These are phyloP conservation scores for Pestalotiopsis sp. DNA, from an alignment of 2,329 filamentous ascomycete species.

Conservation along the genomic window DNA sequence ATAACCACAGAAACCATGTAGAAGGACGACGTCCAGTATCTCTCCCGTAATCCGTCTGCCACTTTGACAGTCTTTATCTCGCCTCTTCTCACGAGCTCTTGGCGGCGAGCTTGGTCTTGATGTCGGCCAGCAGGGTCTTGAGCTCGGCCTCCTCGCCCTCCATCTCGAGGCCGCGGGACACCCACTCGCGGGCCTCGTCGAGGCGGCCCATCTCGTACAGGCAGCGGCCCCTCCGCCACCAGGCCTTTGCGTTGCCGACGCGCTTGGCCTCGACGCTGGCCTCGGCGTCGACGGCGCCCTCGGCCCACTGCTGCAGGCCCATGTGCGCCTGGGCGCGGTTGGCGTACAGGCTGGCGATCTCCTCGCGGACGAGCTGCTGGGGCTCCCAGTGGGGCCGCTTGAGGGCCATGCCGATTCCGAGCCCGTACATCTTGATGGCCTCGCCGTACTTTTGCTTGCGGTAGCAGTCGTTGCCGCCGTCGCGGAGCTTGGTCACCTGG, in stretches of 20 bases:
- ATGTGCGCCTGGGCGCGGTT: slow-evolving; percentile 93
- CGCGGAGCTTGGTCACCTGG: slow-evolving; percentile 87
- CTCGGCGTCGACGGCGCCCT: slow-evolving; percentile 86
- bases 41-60: too few species aligned
- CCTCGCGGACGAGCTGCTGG: slow-evolving; percentile 78
- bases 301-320: slow-evolving; percentile 78
- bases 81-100: slow-evolving; percentile 31
- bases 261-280: slow-evolving; percentile 85
- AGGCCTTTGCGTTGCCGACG: slow-evolving; percentile 88
- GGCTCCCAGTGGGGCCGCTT: slow-evolving; percentile 87
- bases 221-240: slow-evolving; percentile 87
- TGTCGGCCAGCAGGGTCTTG: slow-evolving; percentile 64
- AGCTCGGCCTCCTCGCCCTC: slow-evolving; percentile 73
- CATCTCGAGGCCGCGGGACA: slow-evolving; percentile 77
- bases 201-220: slow-evolving; percentile 87
- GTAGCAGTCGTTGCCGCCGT: slow-evolving; percentile 81
- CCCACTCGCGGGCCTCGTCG: slow-evolving; percentile 81
- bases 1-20: background rate
- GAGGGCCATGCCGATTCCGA: slow-evolving; percentile 90
- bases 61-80: slow-evolving; percentile 2
- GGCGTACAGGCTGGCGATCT: slow-evolving; percentile 76
- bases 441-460: slow-evolving; percentile 76
- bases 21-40: too few species aligned
- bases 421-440: slow-evolving; percentile 78
- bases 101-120: slow-evolving; percentile 51